Evolutionary conservation across 768 basidiomycete species (phyloP), one percentile per base, ranked within the genome.

Genomic region (Leccinum uliginosum): DNA sequence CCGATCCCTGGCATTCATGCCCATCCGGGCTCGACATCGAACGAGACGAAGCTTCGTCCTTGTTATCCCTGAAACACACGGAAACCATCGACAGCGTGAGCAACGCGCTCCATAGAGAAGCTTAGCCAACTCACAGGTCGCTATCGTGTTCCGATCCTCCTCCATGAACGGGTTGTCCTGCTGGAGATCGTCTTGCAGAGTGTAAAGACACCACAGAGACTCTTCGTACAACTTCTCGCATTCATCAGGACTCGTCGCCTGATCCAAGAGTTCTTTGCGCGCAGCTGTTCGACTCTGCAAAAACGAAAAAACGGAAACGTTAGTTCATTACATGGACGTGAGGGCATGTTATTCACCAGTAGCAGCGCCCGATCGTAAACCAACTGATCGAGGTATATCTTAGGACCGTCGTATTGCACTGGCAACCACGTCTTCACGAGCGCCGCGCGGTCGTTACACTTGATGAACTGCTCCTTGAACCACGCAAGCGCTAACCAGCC

Each of bases 141-240:
- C 80, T 49, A 92, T 90, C 5, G 88, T 91, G 40, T 82, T 80
- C 29, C 85, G 80, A 64, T 93, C 91, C 62, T 93, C 90, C 51
- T 90, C 89, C 81, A 86, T 81, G 71, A 86, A 92, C 3, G 91
- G 89, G 66, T 91, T 93, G 14, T 85, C 89, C 9, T 79, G 82
- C 69, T 92, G 88, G 2, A 93, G 77, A 65, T 96, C 90, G 67
- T 98, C 97, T 68, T 94, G 87, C 8, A 98, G 78, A 0, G 93
- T 89, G 61, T 94, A 91, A 29, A 98, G 78, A 68, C 94, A 90
- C 93, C 93, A 97, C 8, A 98, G 71, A 0, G 93, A 92, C 64
- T 93, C 93, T 66, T 98, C 95, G 72, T 98, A 99, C 35, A 96
- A 77, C 69, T 88, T 89, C 76, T 97, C 93, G 70, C 93, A 95